These are phyloP conservation scores for Cladochytrium replicatum DNA, from an alignment of 192 early-diverging fungal genomes.

Conservation along the genomic window DNA sequence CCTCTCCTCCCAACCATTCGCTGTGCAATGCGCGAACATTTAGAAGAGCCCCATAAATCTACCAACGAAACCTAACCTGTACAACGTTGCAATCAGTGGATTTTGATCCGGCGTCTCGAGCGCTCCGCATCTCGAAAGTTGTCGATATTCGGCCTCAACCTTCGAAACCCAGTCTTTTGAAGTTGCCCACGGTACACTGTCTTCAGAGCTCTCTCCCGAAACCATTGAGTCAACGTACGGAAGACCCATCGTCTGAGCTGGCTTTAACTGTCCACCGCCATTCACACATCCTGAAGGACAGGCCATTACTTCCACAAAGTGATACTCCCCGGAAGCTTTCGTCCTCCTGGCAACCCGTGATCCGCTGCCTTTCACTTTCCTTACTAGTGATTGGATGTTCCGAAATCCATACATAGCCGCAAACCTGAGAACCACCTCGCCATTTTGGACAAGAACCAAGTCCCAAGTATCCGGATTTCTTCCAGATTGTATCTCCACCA, in stretches of 20 bases:
- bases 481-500: constrained; percentile 56
- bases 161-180: constrained; percentile 67
- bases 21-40: constrained; percentile 12
- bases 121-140: constrained; percentile 20
- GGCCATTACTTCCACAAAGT: constrained; percentile 96
- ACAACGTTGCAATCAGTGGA: constrained; percentile 46
- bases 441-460: constrained; percentile 35
- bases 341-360: not conserved
- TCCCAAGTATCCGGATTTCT: constrained; percentile 79
- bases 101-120: constrained; percentile 57
- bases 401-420: constrained; percentile 89
- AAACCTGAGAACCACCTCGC: constrained; percentile 61
- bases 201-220: not conserved
- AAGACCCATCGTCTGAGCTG: constrained; percentile 18
- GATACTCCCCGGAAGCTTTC: constrained; percentile 36
- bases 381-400: constrained; percentile 94
- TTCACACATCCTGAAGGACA: constrained; percentile 96
- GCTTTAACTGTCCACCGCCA: constrained; percentile 89
- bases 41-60: not conserved
- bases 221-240: not conserved
- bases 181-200: constrained; percentile 6
- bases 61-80: constrained; percentile 33
- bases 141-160: constrained; percentile 58
- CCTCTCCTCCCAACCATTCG: constrained; percentile 74
- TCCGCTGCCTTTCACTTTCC: constrained; percentile 84